Base-by-base conservation (phyloP, 1,284 basidiomycete species). In the Marasmius sp. region DNA sequence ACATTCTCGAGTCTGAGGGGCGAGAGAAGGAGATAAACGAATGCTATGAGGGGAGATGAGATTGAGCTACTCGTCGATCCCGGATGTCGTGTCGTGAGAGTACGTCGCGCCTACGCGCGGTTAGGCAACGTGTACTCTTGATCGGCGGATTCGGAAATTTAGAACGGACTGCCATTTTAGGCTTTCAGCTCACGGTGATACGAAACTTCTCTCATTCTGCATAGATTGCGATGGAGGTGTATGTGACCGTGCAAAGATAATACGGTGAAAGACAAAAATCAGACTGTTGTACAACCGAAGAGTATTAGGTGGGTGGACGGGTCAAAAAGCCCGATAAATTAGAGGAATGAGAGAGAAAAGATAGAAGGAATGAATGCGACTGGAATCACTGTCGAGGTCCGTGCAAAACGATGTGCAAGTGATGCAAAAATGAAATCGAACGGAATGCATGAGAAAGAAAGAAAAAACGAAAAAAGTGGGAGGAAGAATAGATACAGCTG, bases 1-100 rank as follows among this genome's bases (percentile, higher is more conserved):
- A 80, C 79, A 83, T 79, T 62, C 63, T 71, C 63, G 68, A 60
- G 59, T 49, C 50, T 18, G 22, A 6, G 58, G 45, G 51, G 55
- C 27, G 50, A 58, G 52, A 12, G 52, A 20, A 57, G 6, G 52
- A 37, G 47, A 48, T 33, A 59, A n/a, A 43, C 11, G 41, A 6
- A 43, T 43, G 11, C 3, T 12, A n/a, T 12, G n/a, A 43, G 41
- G 41, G 6, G 41, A 20, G 20, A 20, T 8, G 45, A 47, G 45
- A n/a, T 10, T 20, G 16, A 47, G 45, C 16, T 12, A 48, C 36
- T 11, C 6, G 38, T 37, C 11, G 16, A 47, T 12, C 20, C 11
- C 14, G 45, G 27, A 37, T 33, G 48, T 58, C 20, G 39, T 47
- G 20, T n/a, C n/a, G 27, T 27, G 27, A 27, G 27, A 27, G 27